phyloP scores from a whole-genome alignment of 2,329 filamentous ascomycete genomes.

The Phaeosphaeriaceae sp. region DNA sequence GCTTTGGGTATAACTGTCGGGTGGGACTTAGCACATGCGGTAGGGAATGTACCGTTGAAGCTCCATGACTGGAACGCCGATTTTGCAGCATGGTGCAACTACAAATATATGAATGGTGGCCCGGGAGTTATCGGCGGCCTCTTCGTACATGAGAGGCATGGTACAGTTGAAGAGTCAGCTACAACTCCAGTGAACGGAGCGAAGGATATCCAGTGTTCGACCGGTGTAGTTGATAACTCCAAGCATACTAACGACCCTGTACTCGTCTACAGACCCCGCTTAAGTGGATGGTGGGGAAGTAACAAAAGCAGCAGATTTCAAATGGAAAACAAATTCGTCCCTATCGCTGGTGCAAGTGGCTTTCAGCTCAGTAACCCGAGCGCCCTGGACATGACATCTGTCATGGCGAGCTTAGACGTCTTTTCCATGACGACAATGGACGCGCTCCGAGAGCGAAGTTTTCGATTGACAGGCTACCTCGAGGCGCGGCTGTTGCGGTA shows the following conservation, averaged over 20 bases:
- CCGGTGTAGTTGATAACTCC: conserved; percentile 27
- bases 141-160: conserved; percentile 80
- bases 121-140: conserved; percentile 80
- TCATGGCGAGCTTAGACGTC: conserved; percentile 74
- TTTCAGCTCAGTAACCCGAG: conserved; percentile 88
- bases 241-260: conserved; percentile 30
- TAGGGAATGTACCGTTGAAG: conserved; percentile 78
- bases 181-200: neutral
- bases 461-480: conserved; percentile 77
- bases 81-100: conserved; percentile 91
- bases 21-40: conserved; percentile 89
- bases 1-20: conserved; percentile 74
- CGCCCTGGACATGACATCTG: conserved; percentile 76
- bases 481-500: conserved; percentile 56
- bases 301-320: conserved; percentile 78
- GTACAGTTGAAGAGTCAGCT: conserved; percentile 54
- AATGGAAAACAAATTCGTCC: conserved; percentile 82
- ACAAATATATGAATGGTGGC: conserved; percentile 91
- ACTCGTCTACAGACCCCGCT: conserved; percentile 65
- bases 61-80: conserved; percentile 91
- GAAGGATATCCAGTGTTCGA: neutral
- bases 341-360: conserved; percentile 77
- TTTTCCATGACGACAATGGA: conserved; percentile 75
- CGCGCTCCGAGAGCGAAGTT: conserved; percentile 71
- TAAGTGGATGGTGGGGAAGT: conserved; percentile 87